Evolutionary conservation across 306 rosid genomes (phyloP).

Genomic region (Ammopiptanthus mongolicus): DNA sequence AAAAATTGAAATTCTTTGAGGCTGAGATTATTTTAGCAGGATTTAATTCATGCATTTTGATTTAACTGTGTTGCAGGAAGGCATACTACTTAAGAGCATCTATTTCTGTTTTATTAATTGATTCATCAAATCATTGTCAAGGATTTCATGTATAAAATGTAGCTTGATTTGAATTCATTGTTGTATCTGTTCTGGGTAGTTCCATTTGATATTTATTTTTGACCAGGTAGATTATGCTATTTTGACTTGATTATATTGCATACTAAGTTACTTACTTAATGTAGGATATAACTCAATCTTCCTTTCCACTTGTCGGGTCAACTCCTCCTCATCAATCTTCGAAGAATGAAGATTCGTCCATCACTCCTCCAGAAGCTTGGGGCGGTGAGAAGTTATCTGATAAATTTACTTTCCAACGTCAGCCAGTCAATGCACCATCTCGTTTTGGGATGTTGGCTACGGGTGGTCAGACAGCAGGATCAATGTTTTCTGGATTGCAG

Average conservation of each 20-base stretch:
- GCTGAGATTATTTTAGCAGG: neutral
- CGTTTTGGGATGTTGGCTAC: constrained; percentile 63
- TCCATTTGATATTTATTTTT: constrained; percentile 6
- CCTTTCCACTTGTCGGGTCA: constrained; percentile 58
- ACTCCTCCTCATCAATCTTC: constrained; percentile 70
- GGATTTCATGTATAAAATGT: neutral
- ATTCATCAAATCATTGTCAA: constrained; percentile 1
- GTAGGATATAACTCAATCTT: constrained; percentile 74
- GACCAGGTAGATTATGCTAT: neutral
- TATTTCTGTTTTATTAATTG: neutral
- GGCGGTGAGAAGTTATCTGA: constrained; percentile 92
- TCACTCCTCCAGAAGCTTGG: constrained; percentile 99
- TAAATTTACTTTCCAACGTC: constrained; percentile 54
- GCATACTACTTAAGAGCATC: neutral
- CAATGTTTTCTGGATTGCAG: constrained; percentile 61
- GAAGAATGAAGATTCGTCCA: constrained; percentile 73
- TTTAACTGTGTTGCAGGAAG: constrained; percentile 6
- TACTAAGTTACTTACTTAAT: constrained; percentile 11
- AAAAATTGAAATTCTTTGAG: neutral
- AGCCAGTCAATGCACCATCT: constrained; percentile 57
- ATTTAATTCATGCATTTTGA: neutral
- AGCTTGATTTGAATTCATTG: neutral
- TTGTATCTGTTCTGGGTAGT: neutral
- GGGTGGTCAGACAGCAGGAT: constrained; percentile 61
- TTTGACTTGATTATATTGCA: constrained; percentile 18